Evolutionary conservation across 352 stramenopile genomes (phyloP).

Genomic region (Blastocystis sp.): DNA sequence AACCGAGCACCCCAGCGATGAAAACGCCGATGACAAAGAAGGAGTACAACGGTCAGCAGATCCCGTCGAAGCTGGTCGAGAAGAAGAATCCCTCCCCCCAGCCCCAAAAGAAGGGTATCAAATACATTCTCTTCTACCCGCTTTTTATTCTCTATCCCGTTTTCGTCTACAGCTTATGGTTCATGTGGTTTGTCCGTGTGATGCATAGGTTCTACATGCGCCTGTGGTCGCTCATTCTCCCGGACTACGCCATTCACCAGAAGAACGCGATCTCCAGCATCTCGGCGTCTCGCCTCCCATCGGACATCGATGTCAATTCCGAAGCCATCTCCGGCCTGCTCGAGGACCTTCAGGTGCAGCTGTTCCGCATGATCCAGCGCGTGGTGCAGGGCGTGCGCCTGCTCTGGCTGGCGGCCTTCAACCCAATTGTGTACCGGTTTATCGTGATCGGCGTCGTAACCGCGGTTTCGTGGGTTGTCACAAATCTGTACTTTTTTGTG

Average conservation of each 20-base stretch:
- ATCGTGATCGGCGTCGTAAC: background rate
- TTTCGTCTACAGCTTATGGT: background rate
- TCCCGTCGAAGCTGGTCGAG: constrained; percentile 33
- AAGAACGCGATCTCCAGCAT: background rate
- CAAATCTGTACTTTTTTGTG: background rate
- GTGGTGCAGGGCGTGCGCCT: background rate
- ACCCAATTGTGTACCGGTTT: background rate
- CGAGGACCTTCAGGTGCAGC: constrained; percentile 26
- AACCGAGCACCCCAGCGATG: background rate
- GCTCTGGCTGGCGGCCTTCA: constrained; percentile 13
- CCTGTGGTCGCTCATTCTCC: constrained; percentile 51
- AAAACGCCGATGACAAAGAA: background rate
- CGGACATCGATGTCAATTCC: constrained; percentile 52
- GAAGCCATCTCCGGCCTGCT: constrained; percentile 51
- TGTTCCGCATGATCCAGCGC: constrained; percentile 41
- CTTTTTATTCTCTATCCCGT: constrained; percentile 28
- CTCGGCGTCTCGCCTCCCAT: constrained; percentile 32
- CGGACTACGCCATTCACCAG: constrained; percentile 25
- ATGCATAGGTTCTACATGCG: constrained; percentile 28
- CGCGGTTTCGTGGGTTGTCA: background rate
- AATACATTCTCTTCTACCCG: constrained; percentile 40
- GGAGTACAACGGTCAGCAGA: constrained; percentile 15
- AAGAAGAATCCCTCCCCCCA: no score
- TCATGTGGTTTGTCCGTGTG: background rate
- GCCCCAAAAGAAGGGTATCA: background rate